phyloP scores from a whole-genome alignment of 352 stramenopile species.

The Phytopythium delawarense region DNA sequence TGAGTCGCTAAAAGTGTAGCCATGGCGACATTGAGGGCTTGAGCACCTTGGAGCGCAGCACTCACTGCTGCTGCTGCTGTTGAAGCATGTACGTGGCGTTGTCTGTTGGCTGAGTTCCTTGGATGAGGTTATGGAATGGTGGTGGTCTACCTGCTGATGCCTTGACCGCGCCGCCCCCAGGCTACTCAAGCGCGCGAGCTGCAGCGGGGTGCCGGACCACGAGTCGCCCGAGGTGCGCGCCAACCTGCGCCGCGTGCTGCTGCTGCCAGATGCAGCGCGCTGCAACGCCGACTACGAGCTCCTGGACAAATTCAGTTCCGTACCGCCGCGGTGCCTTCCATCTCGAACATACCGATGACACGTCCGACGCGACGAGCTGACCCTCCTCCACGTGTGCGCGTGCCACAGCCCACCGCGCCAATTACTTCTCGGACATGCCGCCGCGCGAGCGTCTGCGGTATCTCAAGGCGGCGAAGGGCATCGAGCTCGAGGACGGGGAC shows the following conservation, averaged over 20 bases:
- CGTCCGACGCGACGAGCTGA: no score
- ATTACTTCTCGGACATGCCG: slow-evolving; percentile 61
- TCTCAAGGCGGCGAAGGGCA: slow-evolving; percentile 56
- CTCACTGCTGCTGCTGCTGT: not conserved
- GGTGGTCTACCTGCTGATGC: no score
- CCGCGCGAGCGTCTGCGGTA: slow-evolving; percentile 50
- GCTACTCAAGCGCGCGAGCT: slow-evolving; percentile 19
- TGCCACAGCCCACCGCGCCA: slow-evolving; percentile 43
- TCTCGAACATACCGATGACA: not conserved
- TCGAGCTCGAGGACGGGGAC: slow-evolving; percentile 59
- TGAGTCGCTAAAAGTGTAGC: not conserved
- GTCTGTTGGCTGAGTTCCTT: no score
- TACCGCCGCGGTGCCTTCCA: not conserved
- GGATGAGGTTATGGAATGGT: no score
- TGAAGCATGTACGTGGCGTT: not conserved
- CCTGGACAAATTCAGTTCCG: slow-evolving; percentile 55
- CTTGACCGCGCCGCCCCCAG: not conserved
- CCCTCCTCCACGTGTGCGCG: not conserved
- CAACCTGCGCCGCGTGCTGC: slow-evolving; percentile 40
- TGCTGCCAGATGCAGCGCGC: slow-evolving; percentile 34
- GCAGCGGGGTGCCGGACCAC: slow-evolving; percentile 21
- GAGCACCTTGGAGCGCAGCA: not conserved
- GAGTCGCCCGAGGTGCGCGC: slow-evolving; percentile 34
- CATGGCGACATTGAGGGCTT: not conserved
- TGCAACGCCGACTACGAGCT: slow-evolving; percentile 60